phyloP scores from a whole-genome alignment of 2,329 filamentous ascomycete species.

The Sarocladiaceae sp. region DNA sequence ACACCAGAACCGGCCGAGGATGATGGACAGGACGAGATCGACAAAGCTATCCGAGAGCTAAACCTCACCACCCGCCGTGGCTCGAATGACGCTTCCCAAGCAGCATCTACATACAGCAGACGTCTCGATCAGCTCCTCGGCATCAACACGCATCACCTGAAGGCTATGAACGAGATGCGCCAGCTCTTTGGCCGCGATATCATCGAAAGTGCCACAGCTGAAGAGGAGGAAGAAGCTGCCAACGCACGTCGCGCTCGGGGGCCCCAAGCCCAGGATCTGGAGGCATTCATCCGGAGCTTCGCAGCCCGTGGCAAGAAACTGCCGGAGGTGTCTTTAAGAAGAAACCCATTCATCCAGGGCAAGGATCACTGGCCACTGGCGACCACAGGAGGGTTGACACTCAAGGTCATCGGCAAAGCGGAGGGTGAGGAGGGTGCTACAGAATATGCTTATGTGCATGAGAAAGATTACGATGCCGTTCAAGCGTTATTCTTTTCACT shows the following conservation, averaged over 20 bases:
- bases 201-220: conserved; percentile 49
- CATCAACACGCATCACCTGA: conserved; percentile 66
- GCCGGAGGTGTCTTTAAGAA: conserved; percentile 65
- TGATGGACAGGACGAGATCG: conserved; percentile 48
- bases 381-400: conserved; percentile 75
- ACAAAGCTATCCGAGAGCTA: conserved; percentile 48
- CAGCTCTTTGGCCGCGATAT: conserved; percentile 52
- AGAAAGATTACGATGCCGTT: conserved; percentile 64
- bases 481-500: conserved; percentile 74
- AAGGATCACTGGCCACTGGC: conserved; percentile 83
- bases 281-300: conserved; percentile 50
- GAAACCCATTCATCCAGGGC: conserved; percentile 81
- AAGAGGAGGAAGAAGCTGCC: conserved; percentile 40
- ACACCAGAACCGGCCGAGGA: conserved; percentile 15
- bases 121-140: conserved; percentile 39
- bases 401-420: conserved; percentile 55
- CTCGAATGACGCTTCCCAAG: not conserved
- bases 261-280: conserved; percentile 51
- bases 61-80: conserved; percentile 26
- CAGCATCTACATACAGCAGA: conserved; percentile 4
- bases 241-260: conserved; percentile 26
- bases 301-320: conserved; percentile 54
- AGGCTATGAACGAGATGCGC: conserved; percentile 88
- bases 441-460: conserved; percentile 77
- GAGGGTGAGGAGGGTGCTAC: conserved; percentile 35